Evolutionary conservation across 192 early-diverging fungal species (phyloP).

Genomic region (Coemansia aciculifera): DNA sequence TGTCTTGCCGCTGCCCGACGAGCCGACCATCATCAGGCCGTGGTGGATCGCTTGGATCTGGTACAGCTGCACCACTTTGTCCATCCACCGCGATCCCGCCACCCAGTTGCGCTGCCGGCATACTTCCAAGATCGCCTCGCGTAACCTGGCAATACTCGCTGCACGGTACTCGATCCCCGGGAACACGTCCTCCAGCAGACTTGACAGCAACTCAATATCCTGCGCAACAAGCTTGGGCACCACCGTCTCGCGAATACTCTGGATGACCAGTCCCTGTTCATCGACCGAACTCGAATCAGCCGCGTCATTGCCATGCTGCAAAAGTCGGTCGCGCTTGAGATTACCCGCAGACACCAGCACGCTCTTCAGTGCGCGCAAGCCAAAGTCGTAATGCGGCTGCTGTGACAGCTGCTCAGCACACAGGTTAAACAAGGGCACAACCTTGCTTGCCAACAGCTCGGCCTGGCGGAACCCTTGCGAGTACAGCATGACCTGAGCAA

Average conservation of each 20-base stretch:
- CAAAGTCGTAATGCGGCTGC: conserved; percentile 99
- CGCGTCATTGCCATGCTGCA: conserved; percentile 48
- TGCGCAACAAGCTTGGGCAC: conserved; percentile 98
- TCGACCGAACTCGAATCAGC: conserved; percentile 58
- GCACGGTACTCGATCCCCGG: conserved; percentile 84
- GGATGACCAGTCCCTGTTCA: conserved; percentile 94
- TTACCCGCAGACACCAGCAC: conserved; percentile 99
- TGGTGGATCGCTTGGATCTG: conserved; percentile 99
- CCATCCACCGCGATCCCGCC: conserved; percentile 81
- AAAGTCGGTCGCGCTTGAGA: conserved; percentile 83
- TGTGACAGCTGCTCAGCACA: conserved; percentile 92
- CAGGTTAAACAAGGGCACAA: conserved; percentile 96
- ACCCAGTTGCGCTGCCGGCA: conserved; percentile 76
- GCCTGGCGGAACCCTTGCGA: conserved; percentile 99
- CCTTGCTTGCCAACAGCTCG: conserved; percentile 90
- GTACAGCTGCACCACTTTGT: conserved; percentile 96
- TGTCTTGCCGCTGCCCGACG: conserved; percentile 95
- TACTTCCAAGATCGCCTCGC: conserved; percentile 70
- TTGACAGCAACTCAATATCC: conserved; percentile 85
- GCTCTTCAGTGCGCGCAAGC: conserved; percentile 96
- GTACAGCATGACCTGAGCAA: conserved; percentile 99
- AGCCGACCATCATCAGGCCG: conserved; percentile 99
- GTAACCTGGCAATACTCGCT: conserved; percentile 74
- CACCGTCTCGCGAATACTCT: conserved; percentile 95
- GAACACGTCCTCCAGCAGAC: conserved; percentile 91